A percentile compares a stretch with the other conserved stretches of the same genome.
phyloP scores from a whole-genome alignment of 371 early-diverging fungal species.

The Fennellomyces sp. region DNA sequence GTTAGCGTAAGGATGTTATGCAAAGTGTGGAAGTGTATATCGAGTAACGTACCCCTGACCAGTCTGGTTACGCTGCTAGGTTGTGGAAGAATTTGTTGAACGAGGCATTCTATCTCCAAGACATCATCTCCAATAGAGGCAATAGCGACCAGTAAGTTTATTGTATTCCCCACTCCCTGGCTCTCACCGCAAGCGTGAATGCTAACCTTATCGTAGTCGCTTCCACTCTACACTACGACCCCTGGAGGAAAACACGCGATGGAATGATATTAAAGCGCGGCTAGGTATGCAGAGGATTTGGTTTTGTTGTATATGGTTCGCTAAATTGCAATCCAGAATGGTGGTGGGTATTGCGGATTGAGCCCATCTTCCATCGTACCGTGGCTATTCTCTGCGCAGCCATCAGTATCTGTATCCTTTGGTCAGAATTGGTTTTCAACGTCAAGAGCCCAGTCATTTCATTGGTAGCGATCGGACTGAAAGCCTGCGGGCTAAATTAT shows the following conservation, averaged over 20 bases:
- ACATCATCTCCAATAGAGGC: slow-evolving; percentile 67
- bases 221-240: slow-evolving; percentile 55
- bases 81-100: slow-evolving; percentile 66
- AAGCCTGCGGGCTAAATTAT: slow-evolving; percentile 50
- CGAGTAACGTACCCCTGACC: too few relatives aligned
- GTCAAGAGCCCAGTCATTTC: slow-evolving; percentile 59
- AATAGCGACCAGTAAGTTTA: slow-evolving; percentile 59
- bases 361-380: slow-evolving; percentile 63
- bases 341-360: slow-evolving; percentile 83
- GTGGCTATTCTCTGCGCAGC: slow-evolving; percentile 62
- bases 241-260: slow-evolving; percentile 7
- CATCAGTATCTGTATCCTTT: slow-evolving; percentile 76
- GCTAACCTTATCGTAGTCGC: slow-evolving; percentile 20
- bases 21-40: neutral
- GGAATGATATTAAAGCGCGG: slow-evolving; percentile 14
- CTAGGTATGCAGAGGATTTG: slow-evolving; percentile 12
- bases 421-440: slow-evolving; percentile 92
- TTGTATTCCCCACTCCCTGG: too few relatives aligned
- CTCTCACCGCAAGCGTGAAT: neutral
- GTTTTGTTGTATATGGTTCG: neutral
- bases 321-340: slow-evolving; percentile 57
- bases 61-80: slow-evolving; percentile 25
- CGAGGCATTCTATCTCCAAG: slow-evolving; percentile 75
- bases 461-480: slow-evolving; percentile 53
- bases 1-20: slow-evolving; percentile 59